Evolutionary conservation across 164 flowering plant species (phyloP), one percentile per base, ranked within the genome.

Genomic region (Umbellularia californica): DNA sequence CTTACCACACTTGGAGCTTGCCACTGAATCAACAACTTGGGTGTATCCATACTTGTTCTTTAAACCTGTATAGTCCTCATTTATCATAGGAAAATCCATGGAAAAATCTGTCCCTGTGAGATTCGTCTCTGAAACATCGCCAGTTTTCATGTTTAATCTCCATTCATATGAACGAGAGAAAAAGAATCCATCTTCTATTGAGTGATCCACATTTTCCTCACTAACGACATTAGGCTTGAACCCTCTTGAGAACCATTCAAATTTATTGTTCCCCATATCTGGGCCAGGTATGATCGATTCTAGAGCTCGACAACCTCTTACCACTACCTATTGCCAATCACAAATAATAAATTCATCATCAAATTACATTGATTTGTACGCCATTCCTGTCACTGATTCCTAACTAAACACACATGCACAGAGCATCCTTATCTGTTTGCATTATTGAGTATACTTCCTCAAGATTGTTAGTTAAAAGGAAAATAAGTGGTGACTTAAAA

Each of bases 71-170:
- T 68, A 75, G 10, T 64, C 22, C 3, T 64, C 58, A 47, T 79
- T 79, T 23, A 79, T 79, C n/a, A 33, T 30, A 12, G 81, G 78
- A 41, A 79, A 75, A 28, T 79, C 77, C 77, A 78, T 65, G 7
- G 69, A 27, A 28, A 47, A 60, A 12, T 69, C 47, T 19, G 17
- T 24, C 51, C 79, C 79, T n/a, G 74, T 73, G 3, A 79, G 67
- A 69, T 73, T 69, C 33, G 12, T 47, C 70, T 79, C 79, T 14
- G 24, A 17, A 5, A 55, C 71, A 27, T 28, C 63, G 10, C 74
- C 68, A 23, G 74, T 76, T 27, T 64, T 25, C 50, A 73, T 69
- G 76, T 79, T 79, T 68, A 76, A 73, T 79, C 76, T 72, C 78
- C 81, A 79, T 50, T 79, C 81, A 50, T 79, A 75, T 2, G 70